phyloP scores from a whole-genome alignment of 179 eudicot species.

The Camellia oleifera region DNA sequence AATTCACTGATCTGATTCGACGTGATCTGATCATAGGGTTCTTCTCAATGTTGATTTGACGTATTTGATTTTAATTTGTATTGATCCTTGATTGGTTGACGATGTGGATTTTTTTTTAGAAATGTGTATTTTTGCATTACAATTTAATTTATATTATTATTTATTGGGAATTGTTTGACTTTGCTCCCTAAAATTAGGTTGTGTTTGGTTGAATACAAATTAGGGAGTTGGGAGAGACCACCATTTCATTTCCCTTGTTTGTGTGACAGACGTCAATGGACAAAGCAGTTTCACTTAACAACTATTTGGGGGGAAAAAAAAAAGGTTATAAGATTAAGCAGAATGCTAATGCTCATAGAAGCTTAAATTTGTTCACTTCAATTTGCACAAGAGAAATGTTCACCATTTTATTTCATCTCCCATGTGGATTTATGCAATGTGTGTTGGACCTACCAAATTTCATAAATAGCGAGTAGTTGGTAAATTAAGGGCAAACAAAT shows the following conservation, averaged over 20 bases:
- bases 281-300: neutral
- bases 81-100: neutral
- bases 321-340: neutral
- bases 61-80: neutral
- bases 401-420: too few species aligned
- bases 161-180: neutral
- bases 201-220: neutral
- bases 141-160: neutral
- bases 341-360: neutral
- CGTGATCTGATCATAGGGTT: neutral
- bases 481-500: too few species aligned
- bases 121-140: neutral
- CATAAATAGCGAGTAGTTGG: too few species aligned
- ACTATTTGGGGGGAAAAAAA: too few species aligned
- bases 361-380: neutral
- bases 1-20: neutral
- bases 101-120: neutral
- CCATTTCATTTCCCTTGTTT: neutral
- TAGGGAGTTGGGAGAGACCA: neutral
- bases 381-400: too few species aligned
- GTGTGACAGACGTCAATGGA: neutral
- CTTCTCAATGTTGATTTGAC: conserved; percentile 6
- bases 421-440: too few species aligned
- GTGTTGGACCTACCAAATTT: too few species aligned
- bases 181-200: neutral